Base-by-base conservation (phyloP, 305 asterid species). In the Plantago rigida region DNA sequence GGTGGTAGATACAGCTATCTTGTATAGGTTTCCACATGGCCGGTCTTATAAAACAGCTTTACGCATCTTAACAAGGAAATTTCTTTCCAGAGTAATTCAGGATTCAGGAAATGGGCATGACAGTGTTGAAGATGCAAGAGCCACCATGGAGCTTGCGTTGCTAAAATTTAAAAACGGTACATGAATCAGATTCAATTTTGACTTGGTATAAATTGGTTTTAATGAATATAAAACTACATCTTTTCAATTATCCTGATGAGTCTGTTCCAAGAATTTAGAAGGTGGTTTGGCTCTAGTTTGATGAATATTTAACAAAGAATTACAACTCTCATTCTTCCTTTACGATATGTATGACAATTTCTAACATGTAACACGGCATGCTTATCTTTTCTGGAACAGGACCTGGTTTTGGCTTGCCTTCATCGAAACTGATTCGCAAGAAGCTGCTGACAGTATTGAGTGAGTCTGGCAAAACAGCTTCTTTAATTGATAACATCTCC, bases 61-160 rank as follows among this genome's bases (percentile, higher is more conserved):
- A 51, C 96, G 96, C 47, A 91, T 92, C 49, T 77, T 92, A 60
- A 74, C 91, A 54, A 75, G 87, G 72, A 86, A 54, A 75, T 86
- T 84, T 69, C 96, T 86, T 57, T 77, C 77, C 63, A 81, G 86
- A 76, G 94, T 76, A 78, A 92, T 92, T 68, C 99, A 88, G 69
- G 85, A 78, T 73, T 86, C 99, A 13, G 91, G 73, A 70, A 86
- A 83, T 53, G 99, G 99, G 47, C 99, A 88, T 47, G 99, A 92
- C 70, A 88, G 96, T 51, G 73, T 77, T 31, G 96, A 92, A 77
- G 99, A 92, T 77, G 99, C 99, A 56, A 82, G 87, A 82, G 96
- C 96, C 57, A 69, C 99, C 0, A 64, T 88, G 86, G 95, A 92
- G 57, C 87, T 92, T 64, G 94, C 94, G 5, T 68, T 86, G 74